phyloP scores from a whole-genome alignment of 768 basidiomycete genomes.

The Hypholoma fasciculare region DNA sequence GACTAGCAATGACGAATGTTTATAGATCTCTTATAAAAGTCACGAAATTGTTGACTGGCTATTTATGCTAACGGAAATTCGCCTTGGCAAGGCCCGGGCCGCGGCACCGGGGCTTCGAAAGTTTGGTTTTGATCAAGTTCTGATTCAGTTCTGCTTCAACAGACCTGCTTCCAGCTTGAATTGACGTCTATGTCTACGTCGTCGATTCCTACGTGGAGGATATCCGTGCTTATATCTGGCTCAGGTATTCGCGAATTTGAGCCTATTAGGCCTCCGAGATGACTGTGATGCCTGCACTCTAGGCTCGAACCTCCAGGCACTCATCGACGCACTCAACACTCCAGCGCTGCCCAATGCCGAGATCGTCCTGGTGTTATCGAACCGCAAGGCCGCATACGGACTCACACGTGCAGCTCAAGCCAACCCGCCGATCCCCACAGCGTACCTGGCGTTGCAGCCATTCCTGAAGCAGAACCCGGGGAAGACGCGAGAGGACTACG shows the following conservation, averaged over 20 bases:
- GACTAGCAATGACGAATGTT: too few species aligned
- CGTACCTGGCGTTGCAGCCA: constrained; percentile 81
- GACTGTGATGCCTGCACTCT: constrained; percentile 12
- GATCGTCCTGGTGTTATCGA: constrained; percentile 86
- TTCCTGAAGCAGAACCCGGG: constrained; percentile 74
- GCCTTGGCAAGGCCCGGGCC: too few species aligned
- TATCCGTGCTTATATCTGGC: constrained; percentile 53
- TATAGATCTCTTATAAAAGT: too few species aligned
- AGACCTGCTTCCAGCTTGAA: too few species aligned
- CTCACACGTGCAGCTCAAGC: constrained; percentile 75
- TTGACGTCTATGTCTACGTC: constrained; percentile 15
- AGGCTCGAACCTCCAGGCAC: constrained; percentile 97
- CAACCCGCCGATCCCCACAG: constrained; percentile 77
- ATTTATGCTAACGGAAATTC: too few species aligned
- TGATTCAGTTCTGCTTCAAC: too few species aligned
- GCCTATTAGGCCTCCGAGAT: not conserved
- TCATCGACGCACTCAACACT: constrained; percentile 85
- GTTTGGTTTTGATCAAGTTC: too few species aligned
- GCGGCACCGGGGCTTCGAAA: too few species aligned
- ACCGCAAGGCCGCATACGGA: constrained; percentile 89
- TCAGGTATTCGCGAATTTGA: constrained; percentile 41
- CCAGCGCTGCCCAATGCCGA: constrained; percentile 66
- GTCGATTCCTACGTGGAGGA: constrained; percentile 22
- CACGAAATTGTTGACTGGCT: too few species aligned
- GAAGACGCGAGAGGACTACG: constrained; percentile 82